These are phyloP conservation scores for Dryas alaskensis DNA, from an alignment of 306 rosid genomes.

Conservation along the genomic window DNA sequence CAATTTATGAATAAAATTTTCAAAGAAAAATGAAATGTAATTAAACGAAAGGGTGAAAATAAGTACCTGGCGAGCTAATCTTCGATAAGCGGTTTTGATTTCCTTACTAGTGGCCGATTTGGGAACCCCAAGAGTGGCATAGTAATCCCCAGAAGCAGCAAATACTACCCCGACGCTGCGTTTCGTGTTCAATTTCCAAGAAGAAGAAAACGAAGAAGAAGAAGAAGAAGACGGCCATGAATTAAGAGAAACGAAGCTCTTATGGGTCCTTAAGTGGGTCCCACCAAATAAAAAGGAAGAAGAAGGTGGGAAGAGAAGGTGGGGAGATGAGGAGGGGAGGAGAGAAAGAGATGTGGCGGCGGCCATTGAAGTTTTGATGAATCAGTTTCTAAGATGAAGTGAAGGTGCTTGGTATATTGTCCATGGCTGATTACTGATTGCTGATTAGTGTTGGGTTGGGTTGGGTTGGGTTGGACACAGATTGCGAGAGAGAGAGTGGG, in stretches of 20 bases:
- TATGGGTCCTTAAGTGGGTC: constrained; percentile 47
- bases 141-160: constrained; percentile 80
- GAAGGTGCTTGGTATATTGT: neutral
- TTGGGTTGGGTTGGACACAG: neutral
- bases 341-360: constrained; percentile 47
- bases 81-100: constrained; percentile 92
- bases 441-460: neutral
- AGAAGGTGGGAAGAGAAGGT: constrained; percentile 30
- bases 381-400: neutral
- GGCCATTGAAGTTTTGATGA: constrained; percentile 48
- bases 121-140: constrained; percentile 76
- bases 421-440: constrained; percentile 5
- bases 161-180: constrained; percentile 45
- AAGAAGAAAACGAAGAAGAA: constrained; percentile 1
- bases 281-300: constrained; percentile 38
- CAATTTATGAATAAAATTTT: neutral
- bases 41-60: neutral
- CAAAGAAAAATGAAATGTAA: too few relatives aligned
- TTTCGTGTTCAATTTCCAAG: constrained; percentile 31
- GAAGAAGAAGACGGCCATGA: constrained; percentile 1
- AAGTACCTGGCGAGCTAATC: constrained; percentile 92
- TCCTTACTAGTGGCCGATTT: constrained; percentile 79
- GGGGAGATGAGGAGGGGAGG: constrained; percentile 39
- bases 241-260: constrained; percentile 42
- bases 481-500: neutral